phyloP scores from a whole-genome alignment of 345 rosid genomes.

The Salix dunnii region DNA sequence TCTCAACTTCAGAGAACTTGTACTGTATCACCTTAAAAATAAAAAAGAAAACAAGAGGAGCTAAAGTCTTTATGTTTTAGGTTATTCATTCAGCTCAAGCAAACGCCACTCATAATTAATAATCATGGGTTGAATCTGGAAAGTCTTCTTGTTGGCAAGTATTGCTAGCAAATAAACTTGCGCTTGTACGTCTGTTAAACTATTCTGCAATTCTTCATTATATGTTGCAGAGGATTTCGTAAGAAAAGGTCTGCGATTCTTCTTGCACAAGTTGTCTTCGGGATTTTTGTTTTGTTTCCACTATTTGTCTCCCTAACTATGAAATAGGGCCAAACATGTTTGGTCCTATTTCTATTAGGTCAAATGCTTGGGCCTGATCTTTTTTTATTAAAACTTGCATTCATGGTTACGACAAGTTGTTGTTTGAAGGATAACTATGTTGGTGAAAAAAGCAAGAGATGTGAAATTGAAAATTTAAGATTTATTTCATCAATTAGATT shows the following conservation, averaged over 20 bases:
- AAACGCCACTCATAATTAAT: slow-evolving; percentile 89
- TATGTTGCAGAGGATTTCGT: slow-evolving; percentile 75
- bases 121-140: slow-evolving; percentile 87
- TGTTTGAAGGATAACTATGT: too few relatives aligned
- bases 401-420: too few relatives aligned
- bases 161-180: slow-evolving; percentile 7
- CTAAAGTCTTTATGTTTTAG: slow-evolving; percentile 28
- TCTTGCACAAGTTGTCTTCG: slow-evolving; percentile 25
- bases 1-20: background rate
- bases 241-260: too few relatives aligned
- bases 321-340: too few relatives aligned
- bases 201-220: slow-evolving; percentile 29
- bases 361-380: too few relatives aligned
- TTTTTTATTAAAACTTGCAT: too few relatives aligned
- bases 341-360: too few relatives aligned
- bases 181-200: background rate
- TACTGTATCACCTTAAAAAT: background rate
- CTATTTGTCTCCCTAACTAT: too few relatives aligned
- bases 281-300: too few relatives aligned
- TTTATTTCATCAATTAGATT: too few relatives aligned
- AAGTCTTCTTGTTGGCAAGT: slow-evolving; percentile 78
- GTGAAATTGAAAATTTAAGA: too few relatives aligned
- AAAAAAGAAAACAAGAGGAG: background rate
- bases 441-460: too few relatives aligned
- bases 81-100: slow-evolving; percentile 93